These are phyloP conservation scores for Wickerhamiella pararugosa DNA, from an alignment of 1,139 yeast genomes.

Conservation along the genomic window DNA sequence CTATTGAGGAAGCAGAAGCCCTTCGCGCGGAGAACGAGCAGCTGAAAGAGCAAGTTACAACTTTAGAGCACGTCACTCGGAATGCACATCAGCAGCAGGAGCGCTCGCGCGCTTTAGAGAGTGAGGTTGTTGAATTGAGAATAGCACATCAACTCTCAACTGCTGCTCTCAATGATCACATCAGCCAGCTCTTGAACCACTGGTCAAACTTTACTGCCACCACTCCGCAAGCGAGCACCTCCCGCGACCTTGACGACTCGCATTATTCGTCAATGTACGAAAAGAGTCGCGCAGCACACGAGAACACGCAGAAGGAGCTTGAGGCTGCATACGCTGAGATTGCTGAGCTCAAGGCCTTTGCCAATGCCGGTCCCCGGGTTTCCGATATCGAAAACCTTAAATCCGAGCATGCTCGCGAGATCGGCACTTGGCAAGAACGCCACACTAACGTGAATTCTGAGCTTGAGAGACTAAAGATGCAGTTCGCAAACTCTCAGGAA, in stretches of 20 bases:
- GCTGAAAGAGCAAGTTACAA: conserved; percentile 16
- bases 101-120: conserved; percentile 10
- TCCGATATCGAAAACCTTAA: conserved; percentile 14
- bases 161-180: conserved; percentile 12
- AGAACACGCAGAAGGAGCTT: conserved; percentile 19
- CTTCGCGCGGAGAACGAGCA: conserved; percentile 15
- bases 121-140: conserved; percentile 11
- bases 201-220: conserved; percentile 7
- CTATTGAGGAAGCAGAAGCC: not conserved
- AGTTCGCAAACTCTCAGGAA: conserved; percentile 3
- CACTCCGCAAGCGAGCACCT: not conserved
- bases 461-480: conserved; percentile 8
- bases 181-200: conserved; percentile 12
- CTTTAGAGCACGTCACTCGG: conserved; percentile 10
- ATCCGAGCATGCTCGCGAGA: conserved; percentile 14
- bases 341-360: conserved; percentile 18
- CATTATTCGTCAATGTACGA: conserved; percentile 17
- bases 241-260: conserved; percentile 7
- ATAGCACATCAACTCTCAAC: conserved; percentile 5
- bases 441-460: conserved; percentile 8
- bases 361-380: conserved; percentile 10
- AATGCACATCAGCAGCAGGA: not conserved
- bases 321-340: conserved; percentile 17
- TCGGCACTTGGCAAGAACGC: conserved; percentile 11
- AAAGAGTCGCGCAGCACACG: conserved; percentile 23